Percentiles rank a stretch among this genome's conserved stretches.
Evolutionary conservation across 2,329 filamentous ascomycete genomes (phyloP).

Genomic region (Fusarium sulawesiense): DNA sequence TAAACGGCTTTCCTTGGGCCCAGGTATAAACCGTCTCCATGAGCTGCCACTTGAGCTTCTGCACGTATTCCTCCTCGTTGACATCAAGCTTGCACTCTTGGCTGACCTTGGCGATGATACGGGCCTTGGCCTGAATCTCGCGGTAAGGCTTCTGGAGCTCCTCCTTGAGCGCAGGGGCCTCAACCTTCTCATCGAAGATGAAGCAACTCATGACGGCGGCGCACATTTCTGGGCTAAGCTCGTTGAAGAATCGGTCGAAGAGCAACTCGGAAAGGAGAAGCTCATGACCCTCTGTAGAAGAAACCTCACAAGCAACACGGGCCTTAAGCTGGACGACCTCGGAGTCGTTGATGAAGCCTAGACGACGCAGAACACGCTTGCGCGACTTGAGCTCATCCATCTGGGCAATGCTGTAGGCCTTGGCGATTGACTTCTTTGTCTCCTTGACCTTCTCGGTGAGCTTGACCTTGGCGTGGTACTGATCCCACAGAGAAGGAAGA

Average conservation of each 20-base stretch:
- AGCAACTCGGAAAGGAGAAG: slow-evolving; percentile 91
- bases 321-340: slow-evolving; percentile 98
- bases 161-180: slow-evolving; percentile 80
- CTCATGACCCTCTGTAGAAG: slow-evolving; percentile 89
- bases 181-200: slow-evolving; percentile 96
- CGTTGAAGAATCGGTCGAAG: slow-evolving; percentile 98
- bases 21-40: slow-evolving; percentile 97
- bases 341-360: slow-evolving; percentile 94
- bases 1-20: slow-evolving; percentile 90
- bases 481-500: slow-evolving; percentile 84
- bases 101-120: slow-evolving; percentile 90
- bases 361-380: slow-evolving; percentile 91
- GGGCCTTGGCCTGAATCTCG: slow-evolving; percentile 87
- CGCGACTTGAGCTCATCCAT: slow-evolving; percentile 96
- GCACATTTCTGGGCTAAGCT: slow-evolving; percentile 86
- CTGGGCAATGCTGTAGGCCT: slow-evolving; percentile 88
- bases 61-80: slow-evolving; percentile 95
- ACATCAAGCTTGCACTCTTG: slow-evolving; percentile 92
- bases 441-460: slow-evolving; percentile 84
- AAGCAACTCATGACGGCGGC: slow-evolving; percentile 91
- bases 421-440: slow-evolving; percentile 86
- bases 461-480: slow-evolving; percentile 84
- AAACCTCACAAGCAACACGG: slow-evolving; percentile 97
- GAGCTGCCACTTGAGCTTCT: slow-evolving; percentile 90
- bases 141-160: slow-evolving; percentile 87